Conservation (phyloP, 306 rosid genomes). For the Pyrus betulifolia region DNA sequence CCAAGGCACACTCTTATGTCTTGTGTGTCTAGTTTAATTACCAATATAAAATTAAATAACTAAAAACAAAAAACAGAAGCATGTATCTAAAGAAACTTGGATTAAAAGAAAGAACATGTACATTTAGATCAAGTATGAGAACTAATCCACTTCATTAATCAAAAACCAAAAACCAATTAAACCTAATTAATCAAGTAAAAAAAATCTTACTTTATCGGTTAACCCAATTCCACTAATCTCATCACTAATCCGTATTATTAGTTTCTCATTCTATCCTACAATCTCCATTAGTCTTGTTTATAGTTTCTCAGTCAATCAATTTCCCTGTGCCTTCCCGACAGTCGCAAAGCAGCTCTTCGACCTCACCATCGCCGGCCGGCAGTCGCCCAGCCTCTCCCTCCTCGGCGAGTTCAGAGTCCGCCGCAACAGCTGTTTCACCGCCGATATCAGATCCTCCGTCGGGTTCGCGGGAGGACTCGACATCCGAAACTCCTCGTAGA, state of each 20-base stretch:
- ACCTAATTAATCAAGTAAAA: neutral
- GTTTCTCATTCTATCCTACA: neutral
- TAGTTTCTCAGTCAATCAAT: neutral
- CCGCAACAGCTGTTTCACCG: conserved; percentile 52
- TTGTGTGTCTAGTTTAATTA: neutral
- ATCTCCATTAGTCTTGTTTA: neutral
- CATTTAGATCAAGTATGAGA: conserved; percentile 6
- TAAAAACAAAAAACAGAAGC: neutral
- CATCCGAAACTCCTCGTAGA: conserved; percentile 39
- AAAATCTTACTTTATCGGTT: neutral
- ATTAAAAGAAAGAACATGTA: neutral
- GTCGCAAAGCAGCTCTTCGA: conserved; percentile 43
- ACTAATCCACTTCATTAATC: neutral
- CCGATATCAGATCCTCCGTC: conserved; percentile 41
- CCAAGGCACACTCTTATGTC: neutral
- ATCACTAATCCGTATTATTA: neutral
- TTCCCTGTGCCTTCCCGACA: conserved; percentile 8
- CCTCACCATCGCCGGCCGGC: conserved; percentile 18
- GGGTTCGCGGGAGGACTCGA: conserved; percentile 44
- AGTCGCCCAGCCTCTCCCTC: neutral
- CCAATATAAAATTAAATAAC: neutral
- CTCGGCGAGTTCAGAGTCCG: conserved; percentile 47
- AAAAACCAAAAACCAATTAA: neutral
- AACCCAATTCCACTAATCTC: neutral
- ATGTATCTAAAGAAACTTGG: neutral